Conservation (phyloP, 352 stramenopile species). For the Vaucheria bursata region DNA sequence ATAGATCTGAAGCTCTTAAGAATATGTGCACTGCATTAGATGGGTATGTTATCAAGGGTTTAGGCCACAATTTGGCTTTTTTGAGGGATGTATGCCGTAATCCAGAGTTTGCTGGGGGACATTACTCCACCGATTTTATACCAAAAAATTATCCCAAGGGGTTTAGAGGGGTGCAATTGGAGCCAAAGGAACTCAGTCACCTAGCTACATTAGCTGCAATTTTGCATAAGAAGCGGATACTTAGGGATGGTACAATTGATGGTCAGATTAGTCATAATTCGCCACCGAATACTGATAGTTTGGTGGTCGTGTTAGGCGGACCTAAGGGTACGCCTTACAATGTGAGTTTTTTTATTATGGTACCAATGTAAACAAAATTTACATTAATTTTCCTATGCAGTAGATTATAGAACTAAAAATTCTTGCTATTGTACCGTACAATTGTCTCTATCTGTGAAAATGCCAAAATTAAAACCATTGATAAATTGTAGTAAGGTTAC, state of each 20-base stretch:
- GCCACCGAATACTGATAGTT: background rate
- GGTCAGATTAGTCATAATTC: slow-evolving; percentile 5
- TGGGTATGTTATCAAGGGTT: slow-evolving; percentile 84
- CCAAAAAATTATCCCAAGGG: slow-evolving; percentile 85
- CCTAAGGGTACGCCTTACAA: slow-evolving; percentile 6
- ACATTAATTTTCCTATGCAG: background rate
- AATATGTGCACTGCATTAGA: slow-evolving; percentile 76
- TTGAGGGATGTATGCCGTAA: slow-evolving; percentile 81
- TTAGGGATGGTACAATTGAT: background rate
- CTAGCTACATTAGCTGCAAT: slow-evolving; percentile 40
- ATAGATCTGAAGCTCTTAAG: slow-evolving; percentile 67
- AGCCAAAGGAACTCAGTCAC: slow-evolving; percentile 19
- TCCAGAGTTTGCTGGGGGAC: slow-evolving; percentile 70
- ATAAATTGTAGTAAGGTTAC: no score
- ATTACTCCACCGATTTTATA: slow-evolving; percentile 96
- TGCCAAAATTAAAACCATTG: no score
- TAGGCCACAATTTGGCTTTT: slow-evolving; percentile 87
- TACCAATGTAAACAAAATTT: background rate
- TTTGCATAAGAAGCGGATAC: slow-evolving; percentile 33
- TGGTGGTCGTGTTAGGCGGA: slow-evolving; percentile 6
- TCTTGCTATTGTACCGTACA: no score
- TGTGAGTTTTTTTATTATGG: background rate
- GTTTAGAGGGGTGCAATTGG: slow-evolving; percentile 19
- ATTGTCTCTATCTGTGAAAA: no score
- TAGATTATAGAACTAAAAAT: background rate